Evolutionary conservation across 768 basidiomycete genomes (phyloP).

Genomic region (Pilatotrama ljubarskyi): DNA sequence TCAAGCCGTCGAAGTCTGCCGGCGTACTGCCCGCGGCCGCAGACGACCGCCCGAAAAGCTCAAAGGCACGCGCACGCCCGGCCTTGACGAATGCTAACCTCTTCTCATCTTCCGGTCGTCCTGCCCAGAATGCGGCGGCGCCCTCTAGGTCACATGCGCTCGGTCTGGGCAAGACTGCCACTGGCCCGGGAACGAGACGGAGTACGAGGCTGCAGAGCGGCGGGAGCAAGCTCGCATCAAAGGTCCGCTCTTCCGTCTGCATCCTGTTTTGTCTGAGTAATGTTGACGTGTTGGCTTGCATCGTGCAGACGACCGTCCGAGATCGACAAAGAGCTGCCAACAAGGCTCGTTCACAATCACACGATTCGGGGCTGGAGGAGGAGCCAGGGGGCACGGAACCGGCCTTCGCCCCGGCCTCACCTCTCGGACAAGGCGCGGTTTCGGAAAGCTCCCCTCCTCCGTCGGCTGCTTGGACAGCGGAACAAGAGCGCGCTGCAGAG

Average conservation of each 20-base stretch:
- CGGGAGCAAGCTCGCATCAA: slow-evolving; percentile 46
- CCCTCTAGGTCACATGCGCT: slow-evolving; percentile 55
- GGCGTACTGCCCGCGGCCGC: slow-evolving; percentile 31
- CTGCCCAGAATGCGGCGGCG: slow-evolving; percentile 67
- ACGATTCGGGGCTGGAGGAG: slow-evolving; percentile 76
- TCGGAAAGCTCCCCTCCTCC: slow-evolving; percentile 59
- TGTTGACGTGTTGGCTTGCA: not conserved
- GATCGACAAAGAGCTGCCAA: slow-evolving; percentile 61
- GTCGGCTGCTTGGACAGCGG: slow-evolving; percentile 61
- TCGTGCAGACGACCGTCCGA: slow-evolving; percentile 42
- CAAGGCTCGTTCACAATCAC: slow-evolving; percentile 51
- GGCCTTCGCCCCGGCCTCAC: slow-evolving; percentile 55
- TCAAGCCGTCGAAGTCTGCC: slow-evolving; percentile 59
- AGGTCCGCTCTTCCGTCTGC: slow-evolving; percentile 43
- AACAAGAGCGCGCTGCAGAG: slow-evolving; percentile 70
- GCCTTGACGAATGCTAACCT: slow-evolving; percentile 84
- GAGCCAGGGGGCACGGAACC: slow-evolving; percentile 50
- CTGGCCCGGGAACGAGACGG: slow-evolving; percentile 58
- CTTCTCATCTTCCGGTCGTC: slow-evolving; percentile 84
- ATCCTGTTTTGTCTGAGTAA: not conserved
- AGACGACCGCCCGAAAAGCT: slow-evolving; percentile 70
- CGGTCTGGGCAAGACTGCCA: slow-evolving; percentile 36
- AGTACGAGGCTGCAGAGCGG: slow-evolving; percentile 73
- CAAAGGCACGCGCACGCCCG: slow-evolving; percentile 88
- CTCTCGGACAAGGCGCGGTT: slow-evolving; percentile 35